Evolutionary conservation across 1,284 basidiomycete genomes (phyloP).

Genomic region (Puccinia coronata): DNA sequence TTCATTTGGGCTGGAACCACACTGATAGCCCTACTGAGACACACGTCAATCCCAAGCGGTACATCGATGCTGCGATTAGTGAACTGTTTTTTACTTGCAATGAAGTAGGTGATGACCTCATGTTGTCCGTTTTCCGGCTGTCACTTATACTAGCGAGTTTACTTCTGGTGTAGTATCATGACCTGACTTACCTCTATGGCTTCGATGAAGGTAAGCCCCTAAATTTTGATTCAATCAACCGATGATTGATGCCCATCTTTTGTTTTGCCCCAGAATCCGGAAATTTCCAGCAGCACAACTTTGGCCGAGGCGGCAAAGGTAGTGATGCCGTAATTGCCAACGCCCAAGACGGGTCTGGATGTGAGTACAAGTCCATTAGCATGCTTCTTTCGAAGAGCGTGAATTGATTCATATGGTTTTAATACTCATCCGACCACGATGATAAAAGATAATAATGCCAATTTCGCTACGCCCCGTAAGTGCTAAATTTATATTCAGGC

Average conservation of each 20-base stretch:
- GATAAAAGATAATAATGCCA: slow-evolving; percentile 66
- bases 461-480: slow-evolving; percentile 63
- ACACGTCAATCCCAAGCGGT: slow-evolving; percentile 70
- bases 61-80: slow-evolving; percentile 80
- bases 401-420: not conserved
- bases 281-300: slow-evolving; percentile 98
- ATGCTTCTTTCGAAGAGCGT: slow-evolving; percentile 49
- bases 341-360: slow-evolving; percentile 89
- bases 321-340: slow-evolving; percentile 89
- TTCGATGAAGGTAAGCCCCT: slow-evolving; percentile 34
- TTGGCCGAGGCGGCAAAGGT: slow-evolving; percentile 80
- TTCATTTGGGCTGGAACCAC: slow-evolving; percentile 65
- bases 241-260: not conserved
- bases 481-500: not conserved
- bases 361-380: slow-evolving; percentile 54
- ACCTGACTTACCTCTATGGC: too few species aligned
- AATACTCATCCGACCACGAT: not conserved
- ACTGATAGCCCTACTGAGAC: slow-evolving; percentile 57
- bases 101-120: slow-evolving; percentile 63
- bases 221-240: not conserved
- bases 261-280: slow-evolving; percentile 83
- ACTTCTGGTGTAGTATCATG: too few species aligned
- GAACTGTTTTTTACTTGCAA: slow-evolving; percentile 94
- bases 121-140: not conserved
- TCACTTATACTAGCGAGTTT: too few species aligned